Percentiles rank a stretch among this genome's conserved stretches.
Conservation (phyloP, 805 yeast species). For the Lipomyces oligophaga region DNA sequence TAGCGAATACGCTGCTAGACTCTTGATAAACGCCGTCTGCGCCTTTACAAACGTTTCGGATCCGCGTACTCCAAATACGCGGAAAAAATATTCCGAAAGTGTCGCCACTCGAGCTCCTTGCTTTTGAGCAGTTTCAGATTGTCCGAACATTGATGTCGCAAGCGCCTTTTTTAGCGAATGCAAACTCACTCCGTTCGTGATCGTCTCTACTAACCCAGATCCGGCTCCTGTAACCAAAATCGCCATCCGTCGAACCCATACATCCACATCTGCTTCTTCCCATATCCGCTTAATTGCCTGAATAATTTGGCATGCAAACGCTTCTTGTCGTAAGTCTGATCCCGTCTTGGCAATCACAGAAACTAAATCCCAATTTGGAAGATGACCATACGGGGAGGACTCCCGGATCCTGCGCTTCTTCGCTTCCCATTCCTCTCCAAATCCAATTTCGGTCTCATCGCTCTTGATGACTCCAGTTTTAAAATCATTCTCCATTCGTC, state of each 20-base stretch:
- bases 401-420: conserved; percentile 77
- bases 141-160: conserved; percentile 65
- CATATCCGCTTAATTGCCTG: conserved; percentile 82
- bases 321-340: conserved; percentile 92
- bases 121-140: conserved; percentile 67
- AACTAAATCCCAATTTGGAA: conserved; percentile 89
- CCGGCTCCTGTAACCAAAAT: conserved; percentile 86
- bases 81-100: conserved; percentile 70
- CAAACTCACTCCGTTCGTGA: conserved; percentile 87
- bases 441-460: conserved; percentile 50
- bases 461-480: conserved; percentile 65
- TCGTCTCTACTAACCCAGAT: conserved; percentile 92
- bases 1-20: conserved; percentile 90
- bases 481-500: conserved; percentile 88
- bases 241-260: conserved; percentile 93
- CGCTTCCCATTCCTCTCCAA: conserved; percentile 90
- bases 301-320: conserved; percentile 93
- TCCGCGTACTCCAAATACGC: conserved; percentile 64
- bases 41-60: conserved; percentile 60
- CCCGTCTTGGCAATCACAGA: conserved; percentile 97
- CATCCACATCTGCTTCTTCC: conserved; percentile 62
- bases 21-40: conserved; percentile 76
- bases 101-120: conserved; percentile 54
- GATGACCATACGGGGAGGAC: conserved; percentile 76
- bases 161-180: conserved; percentile 92